A percentile compares a stretch with the other conserved stretches of the same genome.
Evolutionary conservation across 2,329 filamentous ascomycete genomes (phyloP).

Genomic region (Biscogniauxia mediterranea): DNA sequence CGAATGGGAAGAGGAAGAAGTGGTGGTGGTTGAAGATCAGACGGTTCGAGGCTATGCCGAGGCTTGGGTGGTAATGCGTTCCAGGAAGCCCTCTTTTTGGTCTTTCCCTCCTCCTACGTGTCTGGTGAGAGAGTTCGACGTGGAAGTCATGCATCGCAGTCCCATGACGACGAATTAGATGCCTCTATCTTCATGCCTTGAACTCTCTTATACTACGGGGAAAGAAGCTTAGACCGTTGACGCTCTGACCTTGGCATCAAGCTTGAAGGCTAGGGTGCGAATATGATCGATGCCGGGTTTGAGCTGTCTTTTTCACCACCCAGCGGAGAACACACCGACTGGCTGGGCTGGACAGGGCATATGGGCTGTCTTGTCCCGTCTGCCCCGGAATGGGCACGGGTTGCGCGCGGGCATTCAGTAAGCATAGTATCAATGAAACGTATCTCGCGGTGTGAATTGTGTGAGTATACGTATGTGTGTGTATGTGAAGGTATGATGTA

Average conservation of each 20-base stretch:
- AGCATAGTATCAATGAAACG: not conserved
- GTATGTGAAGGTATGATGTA: too few species aligned
- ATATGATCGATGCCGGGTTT: not conserved
- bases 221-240: not conserved
- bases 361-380: not conserved
- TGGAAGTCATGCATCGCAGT: not conserved
- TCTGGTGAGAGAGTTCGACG: not conserved
- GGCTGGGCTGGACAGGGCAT: not conserved
- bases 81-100: not conserved
- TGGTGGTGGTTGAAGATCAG: not conserved
- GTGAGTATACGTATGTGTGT: not conserved
- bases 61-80: not conserved
- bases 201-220: not conserved
- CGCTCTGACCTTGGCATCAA: not conserved
- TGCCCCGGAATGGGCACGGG: not conserved
- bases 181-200: not conserved
- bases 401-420: not conserved
- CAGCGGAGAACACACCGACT: not conserved
- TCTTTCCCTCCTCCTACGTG: not conserved
- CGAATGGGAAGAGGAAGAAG: not conserved
- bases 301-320: not conserved
- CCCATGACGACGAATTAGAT: not conserved
- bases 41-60: not conserved
- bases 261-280: not conserved
- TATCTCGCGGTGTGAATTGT: not conserved